Evolutionary conservation across 352 stramenopile genomes (phyloP).

Genomic region (Phytophthora capsici): DNA sequence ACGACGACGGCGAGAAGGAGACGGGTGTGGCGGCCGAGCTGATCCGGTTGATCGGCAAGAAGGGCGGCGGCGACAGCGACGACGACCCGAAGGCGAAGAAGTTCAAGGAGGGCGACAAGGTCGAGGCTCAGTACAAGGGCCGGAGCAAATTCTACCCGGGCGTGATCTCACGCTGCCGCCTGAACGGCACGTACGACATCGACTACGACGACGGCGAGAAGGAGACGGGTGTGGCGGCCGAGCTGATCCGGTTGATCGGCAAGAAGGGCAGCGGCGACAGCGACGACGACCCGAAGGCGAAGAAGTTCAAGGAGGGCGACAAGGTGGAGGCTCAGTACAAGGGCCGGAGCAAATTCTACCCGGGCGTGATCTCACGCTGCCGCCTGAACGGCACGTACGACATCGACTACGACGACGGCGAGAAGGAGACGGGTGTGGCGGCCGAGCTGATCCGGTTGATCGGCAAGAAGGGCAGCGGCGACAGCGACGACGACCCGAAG

Average conservation of each 20-base stretch:
- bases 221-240: slow-evolving; percentile 22
- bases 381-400: background rate
- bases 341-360: background rate
- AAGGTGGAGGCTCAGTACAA: slow-evolving; percentile 1
- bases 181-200: slow-evolving; percentile 26
- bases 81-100: slow-evolving; percentile 21
- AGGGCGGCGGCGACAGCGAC: slow-evolving; percentile 15
- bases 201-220: slow-evolving; percentile 24
- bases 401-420: background rate
- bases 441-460: background rate
- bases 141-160: slow-evolving; percentile 23
- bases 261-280: background rate
- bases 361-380: background rate
- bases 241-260: slow-evolving; percentile 2
- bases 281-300: background rate
- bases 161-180: slow-evolving; percentile 20
- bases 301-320: background rate
- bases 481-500: background rate
- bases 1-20: slow-evolving; percentile 24
- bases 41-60: slow-evolving; percentile 16
- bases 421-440: background rate
- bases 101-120: slow-evolving; percentile 24
- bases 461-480: background rate
- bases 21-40: slow-evolving; percentile 21
- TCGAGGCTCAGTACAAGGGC: slow-evolving; percentile 25